Conservation (phyloP, 2,329 filamentous ascomycete species). For the Ophioceras dolichostomum region DNA sequence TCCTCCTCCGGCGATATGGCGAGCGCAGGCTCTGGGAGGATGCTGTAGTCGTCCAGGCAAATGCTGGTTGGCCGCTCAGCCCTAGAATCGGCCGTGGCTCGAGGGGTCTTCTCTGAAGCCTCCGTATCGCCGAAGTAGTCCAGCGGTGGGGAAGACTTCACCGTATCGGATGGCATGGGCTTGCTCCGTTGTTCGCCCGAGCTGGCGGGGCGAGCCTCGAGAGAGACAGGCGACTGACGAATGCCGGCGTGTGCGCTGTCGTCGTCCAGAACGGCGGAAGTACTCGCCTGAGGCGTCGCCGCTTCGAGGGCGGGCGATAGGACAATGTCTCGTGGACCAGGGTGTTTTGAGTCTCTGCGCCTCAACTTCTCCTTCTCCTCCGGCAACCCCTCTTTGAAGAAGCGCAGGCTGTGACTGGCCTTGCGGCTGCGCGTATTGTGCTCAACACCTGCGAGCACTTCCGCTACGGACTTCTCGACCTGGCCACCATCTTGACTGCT, state of each 20-base stretch:
- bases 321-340: constrained; percentile 2
- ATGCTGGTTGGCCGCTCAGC: too few relatives aligned
- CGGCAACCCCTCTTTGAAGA: constrained; percentile 54
- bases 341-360: constrained; percentile 31
- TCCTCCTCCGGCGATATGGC: background rate
- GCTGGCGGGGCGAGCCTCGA: constrained; percentile 2
- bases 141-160: background rate
- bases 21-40: constrained; percentile 3
- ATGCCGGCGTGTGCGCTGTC: background rate
- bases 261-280: background rate
- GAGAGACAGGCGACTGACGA: constrained; percentile 7
- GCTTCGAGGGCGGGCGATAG: constrained; percentile 1
- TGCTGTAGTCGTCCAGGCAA: constrained; percentile 1
- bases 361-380: constrained; percentile 44
- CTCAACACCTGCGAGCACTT: constrained; percentile 48
- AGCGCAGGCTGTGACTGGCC: constrained; percentile 52
- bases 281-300: background rate
- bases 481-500: constrained; percentile 40
- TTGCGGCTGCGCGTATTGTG: constrained; percentile 54
- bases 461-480: constrained; percentile 53
- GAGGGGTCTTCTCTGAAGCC: background rate
- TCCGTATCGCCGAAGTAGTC: constrained; percentile 3
- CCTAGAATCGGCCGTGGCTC: too few relatives aligned
- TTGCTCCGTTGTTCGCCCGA: background rate
- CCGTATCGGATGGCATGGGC: background rate